These are phyloP conservation scores for Blastomyces gilchristii DNA, from an alignment of 2,329 filamentous ascomycete species.

Conservation along the genomic window DNA sequence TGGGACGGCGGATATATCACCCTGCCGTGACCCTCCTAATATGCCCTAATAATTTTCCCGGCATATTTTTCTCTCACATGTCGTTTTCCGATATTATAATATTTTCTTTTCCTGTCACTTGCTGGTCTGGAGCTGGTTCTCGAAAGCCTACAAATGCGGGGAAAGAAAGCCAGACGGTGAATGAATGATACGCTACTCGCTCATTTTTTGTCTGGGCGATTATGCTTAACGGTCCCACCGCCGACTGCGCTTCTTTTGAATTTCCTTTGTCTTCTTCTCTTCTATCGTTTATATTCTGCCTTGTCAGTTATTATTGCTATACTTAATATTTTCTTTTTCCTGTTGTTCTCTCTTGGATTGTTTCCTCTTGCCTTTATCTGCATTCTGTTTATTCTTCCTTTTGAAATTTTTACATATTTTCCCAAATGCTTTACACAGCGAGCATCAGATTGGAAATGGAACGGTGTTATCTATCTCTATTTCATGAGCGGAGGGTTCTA, in stretches of 20 bases:
- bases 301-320: background rate
- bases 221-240: background rate
- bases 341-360: background rate
- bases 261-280: background rate
- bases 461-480: conserved; percentile 3
- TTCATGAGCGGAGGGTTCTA: background rate
- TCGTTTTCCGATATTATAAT: background rate
- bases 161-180: background rate
- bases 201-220: background rate
- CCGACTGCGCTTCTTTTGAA: background rate
- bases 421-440: background rate
- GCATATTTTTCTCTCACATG: background rate
- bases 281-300: background rate
- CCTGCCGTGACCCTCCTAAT: background rate
- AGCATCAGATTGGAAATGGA: background rate
- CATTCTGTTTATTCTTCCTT: background rate
- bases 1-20: background rate
- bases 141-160: background rate
- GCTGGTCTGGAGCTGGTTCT: conserved; percentile 3
- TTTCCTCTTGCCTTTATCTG: background rate
- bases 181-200: background rate
- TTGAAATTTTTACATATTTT: background rate
- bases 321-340: background rate
- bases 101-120: background rate
- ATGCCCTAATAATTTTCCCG: background rate